Evolutionary conservation across 129 eudicot genomes (phyloP).

Genomic region (Chrysanthemum lavandulifolium): DNA sequence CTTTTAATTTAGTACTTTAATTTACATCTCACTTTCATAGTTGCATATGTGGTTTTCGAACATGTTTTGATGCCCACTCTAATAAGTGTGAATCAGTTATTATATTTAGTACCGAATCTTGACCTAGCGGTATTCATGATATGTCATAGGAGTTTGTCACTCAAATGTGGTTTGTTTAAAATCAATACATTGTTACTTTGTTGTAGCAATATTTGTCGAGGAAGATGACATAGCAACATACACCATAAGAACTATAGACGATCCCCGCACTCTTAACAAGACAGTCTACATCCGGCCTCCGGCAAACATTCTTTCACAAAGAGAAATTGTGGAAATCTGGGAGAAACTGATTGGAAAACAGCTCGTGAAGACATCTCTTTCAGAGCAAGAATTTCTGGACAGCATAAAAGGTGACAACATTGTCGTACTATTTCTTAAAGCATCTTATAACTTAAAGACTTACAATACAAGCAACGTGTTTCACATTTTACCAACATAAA

Average conservation of each 20-base stretch:
- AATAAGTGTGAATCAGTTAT: no score
- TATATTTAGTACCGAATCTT: no score
- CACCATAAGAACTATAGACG: constrained; percentile 47
- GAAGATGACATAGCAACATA: constrained; percentile 55
- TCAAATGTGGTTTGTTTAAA: not conserved
- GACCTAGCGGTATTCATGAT: not conserved
- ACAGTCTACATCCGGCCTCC: constrained; percentile 46
- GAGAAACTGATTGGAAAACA: constrained; percentile 49
- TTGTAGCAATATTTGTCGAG: constrained; percentile 41
- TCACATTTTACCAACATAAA: no score
- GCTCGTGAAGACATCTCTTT: constrained; percentile 35
- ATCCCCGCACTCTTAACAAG: constrained; percentile 47
- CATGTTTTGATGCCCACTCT: not conserved
- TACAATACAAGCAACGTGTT: not conserved
- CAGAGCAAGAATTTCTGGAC: constrained; percentile 37
- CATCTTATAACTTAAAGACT: no score
- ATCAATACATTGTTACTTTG: not conserved
- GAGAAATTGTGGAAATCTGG: constrained; percentile 41
- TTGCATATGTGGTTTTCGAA: no score
- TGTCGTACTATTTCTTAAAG: not conserved
- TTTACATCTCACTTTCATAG: no score
- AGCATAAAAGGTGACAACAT: constrained; percentile 40
- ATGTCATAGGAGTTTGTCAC: not conserved
- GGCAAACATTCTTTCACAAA: constrained; percentile 43
- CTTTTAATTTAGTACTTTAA: no score